Evolutionary conservation across 768 basidiomycete genomes (phyloP), one percentile per base, ranked within the genome.

Genomic region (Rhodotorula paludigena): DNA sequence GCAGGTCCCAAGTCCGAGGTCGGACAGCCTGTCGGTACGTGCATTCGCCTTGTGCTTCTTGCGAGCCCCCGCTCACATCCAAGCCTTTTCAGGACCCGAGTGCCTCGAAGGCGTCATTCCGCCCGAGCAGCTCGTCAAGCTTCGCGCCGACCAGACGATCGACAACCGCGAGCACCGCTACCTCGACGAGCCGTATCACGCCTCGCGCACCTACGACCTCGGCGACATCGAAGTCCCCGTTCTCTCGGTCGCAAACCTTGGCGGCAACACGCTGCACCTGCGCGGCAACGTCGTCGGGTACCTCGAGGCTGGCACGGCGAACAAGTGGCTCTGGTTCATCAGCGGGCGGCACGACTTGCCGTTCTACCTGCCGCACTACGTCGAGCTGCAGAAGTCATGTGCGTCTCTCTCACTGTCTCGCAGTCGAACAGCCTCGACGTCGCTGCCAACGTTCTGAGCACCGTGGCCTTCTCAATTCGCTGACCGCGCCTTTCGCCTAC

Each of bases 311-410:
- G 74, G 73, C 3, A 61, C 73, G 2, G 62, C 61, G 57, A 70
- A 76, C 63, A 76, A 76, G 62, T 76, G 74, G 75, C 73, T 76
- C 5, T 74, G 66, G 57, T 75, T 76, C 63, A 73, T 74, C 45
- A 59, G 64, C 21, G 76, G 76, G 14, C n/a, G 69, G n/a, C 75
- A 76, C 64, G 76, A 76, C 56, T 49, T 75, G 2, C 74, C 76
- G 14, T 75, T 75, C 69, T 76, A 71, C 62, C 60, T 74, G 16
- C 63, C 73, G 3, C 71, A 76, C 39, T 73, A 64, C 59, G 74
- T 75, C 53, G 63, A 60, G 53, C 59, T 74, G 8, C 74, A 75
- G 44, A 68, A 66, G 56, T 71, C 69, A 16, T 73, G 52, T 62
- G 32, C 30, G 60, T 35, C n/a, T 48, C 47, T 45, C 60, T 53